Base-by-base conservation (phyloP, 441 rosid genomes). In the Adansonia gregorii region DNA sequence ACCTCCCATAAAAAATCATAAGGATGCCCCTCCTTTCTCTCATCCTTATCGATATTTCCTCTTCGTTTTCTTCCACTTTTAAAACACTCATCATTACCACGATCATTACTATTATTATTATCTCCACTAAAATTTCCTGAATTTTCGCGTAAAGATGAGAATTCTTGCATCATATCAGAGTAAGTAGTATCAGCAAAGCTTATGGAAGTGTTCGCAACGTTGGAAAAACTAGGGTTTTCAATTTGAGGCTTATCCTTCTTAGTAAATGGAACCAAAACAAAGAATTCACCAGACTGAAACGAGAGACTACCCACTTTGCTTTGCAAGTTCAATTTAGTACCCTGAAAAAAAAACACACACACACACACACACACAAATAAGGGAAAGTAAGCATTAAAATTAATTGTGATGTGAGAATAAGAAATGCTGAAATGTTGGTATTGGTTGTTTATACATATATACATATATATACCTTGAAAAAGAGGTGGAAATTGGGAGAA, bases 401-500 rank as follows among this genome's bases (percentile, higher is more conserved):
- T 64, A 43, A 11, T 71, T 68, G 75, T 82, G 3, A 11, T 17
- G 9, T 0, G 75, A 10, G 35, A 72, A 55, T 35, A 54, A 35
- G 27, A 52, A 72, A 72, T 39, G 75, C 1, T 35, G 31, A 5
- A 9, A n/a, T 35, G 43, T n/a, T 54, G 7, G 12, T 72, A 9
- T 59, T 35, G 14, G 4, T 31, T 31, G 39, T 31, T 31, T 31
- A 31, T 31, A 31, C 39, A 31, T 31, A 31, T 31, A 31, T 31
- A 31, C 39, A n/a, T 12, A 48, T 14, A 0, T 48, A 12, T 46
- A 82, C 99, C 97, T 92, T 90, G 89, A 85, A 91, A 81, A 78
- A 94, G 71, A 95, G 86, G 75, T 92, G 93, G 85, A 92, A 95
- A 80, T 85, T 86, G 67, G 97, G 91, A 58, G 91, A 89, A 54